These are phyloP conservation scores for Cicer arietinum DNA, from an alignment of 306 rosid genomes.

Conservation along the genomic window DNA sequence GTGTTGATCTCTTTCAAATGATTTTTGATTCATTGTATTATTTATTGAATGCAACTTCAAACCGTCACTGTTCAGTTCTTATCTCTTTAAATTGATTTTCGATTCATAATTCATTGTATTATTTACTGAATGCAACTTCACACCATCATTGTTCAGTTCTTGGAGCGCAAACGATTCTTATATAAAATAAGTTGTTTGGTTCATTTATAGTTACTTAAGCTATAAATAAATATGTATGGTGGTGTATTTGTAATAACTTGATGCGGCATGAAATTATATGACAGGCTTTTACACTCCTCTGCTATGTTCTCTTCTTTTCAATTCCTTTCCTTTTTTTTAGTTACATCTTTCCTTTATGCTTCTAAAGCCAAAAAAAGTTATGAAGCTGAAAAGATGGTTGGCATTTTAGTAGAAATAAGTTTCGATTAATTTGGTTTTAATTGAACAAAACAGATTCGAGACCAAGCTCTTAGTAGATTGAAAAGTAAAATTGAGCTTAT, in stretches of 20 bases:
- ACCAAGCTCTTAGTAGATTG: conserved; percentile 74
- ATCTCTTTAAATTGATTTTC: too few species aligned
- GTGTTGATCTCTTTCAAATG: neutral
- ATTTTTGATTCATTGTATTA: neutral
- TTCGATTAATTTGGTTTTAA: conserved; percentile 48
- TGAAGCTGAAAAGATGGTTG: conserved; percentile 7
- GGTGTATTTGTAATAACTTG: neutral
- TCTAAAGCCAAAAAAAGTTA: conserved; percentile 13
- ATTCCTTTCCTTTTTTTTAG: neutral
- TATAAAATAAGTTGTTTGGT: neutral
- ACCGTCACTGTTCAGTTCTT: neutral
- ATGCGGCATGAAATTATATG: neutral
- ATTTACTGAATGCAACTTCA: too few species aligned
- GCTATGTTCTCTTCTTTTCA: neutral
- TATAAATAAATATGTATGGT: conserved; percentile 7
- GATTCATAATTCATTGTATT: too few species aligned
- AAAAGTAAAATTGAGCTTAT: conserved; percentile 84
- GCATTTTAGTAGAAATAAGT: conserved; percentile 8
- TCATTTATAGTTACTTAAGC: neutral
- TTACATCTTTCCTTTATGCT: neutral
- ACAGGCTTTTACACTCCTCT: too few species aligned
- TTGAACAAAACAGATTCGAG: conserved; percentile 67
- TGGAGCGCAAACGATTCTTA: neutral
- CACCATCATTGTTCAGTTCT: too few species aligned
- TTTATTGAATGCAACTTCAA: conserved; percentile 9